Conservation (phyloP, 257 asterid genomes). For the Solanum virginianum region DNA sequence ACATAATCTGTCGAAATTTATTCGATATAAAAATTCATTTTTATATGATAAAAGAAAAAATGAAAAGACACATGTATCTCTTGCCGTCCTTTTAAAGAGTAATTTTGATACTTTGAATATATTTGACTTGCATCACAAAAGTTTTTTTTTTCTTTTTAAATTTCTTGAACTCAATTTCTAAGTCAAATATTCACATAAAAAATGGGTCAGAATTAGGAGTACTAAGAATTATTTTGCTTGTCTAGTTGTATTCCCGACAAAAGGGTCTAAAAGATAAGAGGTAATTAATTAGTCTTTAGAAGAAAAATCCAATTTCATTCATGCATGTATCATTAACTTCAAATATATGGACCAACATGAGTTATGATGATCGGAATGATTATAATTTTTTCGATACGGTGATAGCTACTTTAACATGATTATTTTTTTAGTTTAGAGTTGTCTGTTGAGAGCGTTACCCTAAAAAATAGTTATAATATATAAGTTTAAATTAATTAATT, state of each 20-base stretch:
- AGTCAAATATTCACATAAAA: neutral
- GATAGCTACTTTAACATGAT: neutral
- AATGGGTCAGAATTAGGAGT: neutral
- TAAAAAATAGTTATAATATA: neutral
- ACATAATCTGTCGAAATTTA: neutral
- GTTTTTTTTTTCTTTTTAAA: neutral
- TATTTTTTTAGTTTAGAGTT: neutral
- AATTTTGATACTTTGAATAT: neutral
- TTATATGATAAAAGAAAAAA: neutral
- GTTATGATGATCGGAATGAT: neutral
- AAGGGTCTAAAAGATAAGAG: neutral
- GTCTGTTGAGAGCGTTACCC: neutral
- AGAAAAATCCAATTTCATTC: neutral
- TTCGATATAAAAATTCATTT: neutral
- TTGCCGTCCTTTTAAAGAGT: neutral
- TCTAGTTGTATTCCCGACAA: neutral
- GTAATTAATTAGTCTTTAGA: neutral
- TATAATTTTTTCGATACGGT: accelerated
- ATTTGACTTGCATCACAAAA: neutral
- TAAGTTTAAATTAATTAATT: neutral
- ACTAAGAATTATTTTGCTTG: neutral
- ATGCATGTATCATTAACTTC: neutral
- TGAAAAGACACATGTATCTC: neutral
- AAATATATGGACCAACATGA: neutral
- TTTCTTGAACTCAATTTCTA: neutral